phyloP scores from a whole-genome alignment of 192 early-diverging fungal genomes.

The Lobosporangium transversale region DNA sequence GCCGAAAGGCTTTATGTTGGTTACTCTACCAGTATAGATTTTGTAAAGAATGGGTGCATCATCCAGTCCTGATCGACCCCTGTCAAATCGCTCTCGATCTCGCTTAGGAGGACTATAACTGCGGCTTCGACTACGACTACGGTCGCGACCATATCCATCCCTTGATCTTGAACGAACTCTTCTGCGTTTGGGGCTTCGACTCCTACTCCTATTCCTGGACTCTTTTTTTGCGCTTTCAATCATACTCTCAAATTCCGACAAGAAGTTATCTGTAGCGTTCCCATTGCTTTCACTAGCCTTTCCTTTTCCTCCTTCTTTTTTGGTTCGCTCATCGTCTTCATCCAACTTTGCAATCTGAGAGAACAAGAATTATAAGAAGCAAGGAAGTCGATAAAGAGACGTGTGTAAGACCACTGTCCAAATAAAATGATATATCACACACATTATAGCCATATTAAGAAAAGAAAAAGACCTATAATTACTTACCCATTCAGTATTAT shows the following conservation, averaged over 20 bases:
- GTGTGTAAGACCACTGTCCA: too few species aligned
- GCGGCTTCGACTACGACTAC: slow-evolving; percentile 28
- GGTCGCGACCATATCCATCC: slow-evolving; percentile 14
- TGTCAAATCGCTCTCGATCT: slow-evolving; percentile 32
- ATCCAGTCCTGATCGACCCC: slow-evolving; percentile 60
- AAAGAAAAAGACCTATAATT: too few species aligned
- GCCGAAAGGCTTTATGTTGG: slow-evolving; percentile 92
- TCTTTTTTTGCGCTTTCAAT: slow-evolving; percentile 46
- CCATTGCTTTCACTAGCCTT: slow-evolving; percentile 14
- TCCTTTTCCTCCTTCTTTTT: slow-evolving; percentile 13
- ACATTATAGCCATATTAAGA: too few species aligned
- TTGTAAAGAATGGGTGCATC: slow-evolving; percentile 89
- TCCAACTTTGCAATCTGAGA: background rate
- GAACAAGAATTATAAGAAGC: too few species aligned
- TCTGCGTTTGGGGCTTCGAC: slow-evolving; percentile 37
- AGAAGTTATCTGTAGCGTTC: slow-evolving; percentile 55
- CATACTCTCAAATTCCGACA: slow-evolving; percentile 71
- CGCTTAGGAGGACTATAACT: slow-evolving; percentile 39
- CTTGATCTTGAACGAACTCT: slow-evolving; percentile 45
- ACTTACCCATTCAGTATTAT: slow-evolving; percentile 61
- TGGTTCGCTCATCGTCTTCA: slow-evolving; percentile 8
- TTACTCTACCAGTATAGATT: slow-evolving; percentile 88
- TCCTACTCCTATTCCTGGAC: slow-evolving; percentile 46
- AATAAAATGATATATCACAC: too few species aligned
- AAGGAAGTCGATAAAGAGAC: too few species aligned